These are phyloP conservation scores for Mycocentrospora acerina DNA, from an alignment of 2,329 filamentous ascomycete species.

Conservation along the genomic window DNA sequence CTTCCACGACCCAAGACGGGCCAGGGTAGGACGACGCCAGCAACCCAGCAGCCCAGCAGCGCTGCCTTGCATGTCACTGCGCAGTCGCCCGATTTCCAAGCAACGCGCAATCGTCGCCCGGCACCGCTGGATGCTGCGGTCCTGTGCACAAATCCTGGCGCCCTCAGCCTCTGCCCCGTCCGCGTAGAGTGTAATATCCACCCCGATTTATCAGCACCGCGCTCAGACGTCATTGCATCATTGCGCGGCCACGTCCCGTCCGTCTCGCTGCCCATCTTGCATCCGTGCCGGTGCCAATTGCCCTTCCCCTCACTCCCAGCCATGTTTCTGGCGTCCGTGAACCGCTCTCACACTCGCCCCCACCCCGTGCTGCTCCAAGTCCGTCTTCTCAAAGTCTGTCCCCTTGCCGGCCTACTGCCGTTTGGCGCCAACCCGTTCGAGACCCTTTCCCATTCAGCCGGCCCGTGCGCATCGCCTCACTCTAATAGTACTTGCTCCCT, in stretches of 20 bases:
- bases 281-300: neutral
- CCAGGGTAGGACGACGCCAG: no score
- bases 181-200: no score
- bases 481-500: no score
- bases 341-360: no score
- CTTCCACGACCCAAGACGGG: no score
- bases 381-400: neutral
- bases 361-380: neutral
- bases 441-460: slow-evolving; percentile 10
- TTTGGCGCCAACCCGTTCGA: slow-evolving; percentile 11
- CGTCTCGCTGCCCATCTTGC: slow-evolving; percentile 1
- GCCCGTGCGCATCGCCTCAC: no score
- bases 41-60: no score
- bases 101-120: slow-evolving; percentile 2
- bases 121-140: neutral
- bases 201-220: slow-evolving; percentile 34
- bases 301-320: neutral
- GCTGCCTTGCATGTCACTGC: no score
- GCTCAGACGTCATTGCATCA: slow-evolving; percentile 20
- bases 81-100: slow-evolving; percentile 9
- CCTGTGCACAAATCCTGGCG: neutral
- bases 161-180: slow-evolving; percentile 3
- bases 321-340: neutral
- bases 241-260: slow-evolving; percentile 1
- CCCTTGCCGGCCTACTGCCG: slow-evolving; percentile 3